A percentile compares a stretch with the other conserved stretches of the same genome.
phyloP scores from a whole-genome alignment of 495 filamentous ascomycete species.

The Aspergillus heteromorphus region DNA sequence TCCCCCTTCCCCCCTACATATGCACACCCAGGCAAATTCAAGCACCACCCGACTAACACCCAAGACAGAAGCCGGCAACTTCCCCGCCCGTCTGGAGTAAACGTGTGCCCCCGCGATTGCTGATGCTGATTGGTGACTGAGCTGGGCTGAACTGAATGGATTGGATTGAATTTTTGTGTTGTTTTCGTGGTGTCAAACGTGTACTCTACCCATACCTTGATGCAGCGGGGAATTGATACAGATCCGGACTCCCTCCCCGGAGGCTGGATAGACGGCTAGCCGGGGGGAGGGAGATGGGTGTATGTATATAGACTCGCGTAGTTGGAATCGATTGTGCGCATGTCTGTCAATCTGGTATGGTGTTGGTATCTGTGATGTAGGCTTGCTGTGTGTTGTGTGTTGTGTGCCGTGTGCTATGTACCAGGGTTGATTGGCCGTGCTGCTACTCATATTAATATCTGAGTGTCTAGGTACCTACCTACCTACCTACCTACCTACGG shows the following conservation, averaged over 20 bases:
- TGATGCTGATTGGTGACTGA: too few relatives aligned
- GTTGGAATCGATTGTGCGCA: slow-evolving; percentile 14
- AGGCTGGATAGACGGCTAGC: neutral
- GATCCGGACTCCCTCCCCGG: neutral
- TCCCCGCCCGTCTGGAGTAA: slow-evolving; percentile 58
- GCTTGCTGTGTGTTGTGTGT: too few relatives aligned
- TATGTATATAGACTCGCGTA: slow-evolving; percentile 36
- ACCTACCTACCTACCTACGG: too few relatives aligned
- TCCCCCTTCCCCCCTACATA: neutral
- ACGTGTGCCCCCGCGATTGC: too few relatives aligned
- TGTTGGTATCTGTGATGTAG: neutral
- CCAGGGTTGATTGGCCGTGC: too few relatives aligned
- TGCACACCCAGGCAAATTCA: neutral
- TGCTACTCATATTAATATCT: too few relatives aligned
- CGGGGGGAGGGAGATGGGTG: slow-evolving; percentile 16
- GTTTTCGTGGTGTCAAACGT: slow-evolving; percentile 39
- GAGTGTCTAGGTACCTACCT: too few relatives aligned
- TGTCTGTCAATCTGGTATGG: neutral
- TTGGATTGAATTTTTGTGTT: slow-evolving; percentile 20
- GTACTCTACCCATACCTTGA: slow-evolving; percentile 33
- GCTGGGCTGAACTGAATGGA: too few relatives aligned
- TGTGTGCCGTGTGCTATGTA: too few relatives aligned
- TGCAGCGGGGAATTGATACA: neutral
- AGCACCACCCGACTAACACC: neutral
- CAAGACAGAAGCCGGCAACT: slow-evolving; percentile 79